Evolutionary conservation across 2,329 filamentous ascomycete genomes (phyloP).

Genomic region (Emydomyces testavorans): DNA sequence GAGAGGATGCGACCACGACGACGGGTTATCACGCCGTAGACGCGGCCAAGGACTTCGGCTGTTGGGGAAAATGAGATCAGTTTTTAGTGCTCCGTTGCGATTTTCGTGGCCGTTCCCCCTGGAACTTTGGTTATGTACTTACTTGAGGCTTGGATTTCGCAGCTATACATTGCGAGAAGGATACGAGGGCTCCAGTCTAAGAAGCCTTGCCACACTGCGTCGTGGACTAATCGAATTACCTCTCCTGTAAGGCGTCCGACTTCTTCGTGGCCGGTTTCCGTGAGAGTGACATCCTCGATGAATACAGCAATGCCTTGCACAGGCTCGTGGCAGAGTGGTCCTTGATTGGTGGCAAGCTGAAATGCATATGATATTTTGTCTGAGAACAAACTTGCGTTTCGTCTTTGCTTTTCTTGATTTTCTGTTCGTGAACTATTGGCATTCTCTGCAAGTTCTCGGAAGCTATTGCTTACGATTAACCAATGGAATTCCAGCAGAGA

Average conservation of each 20-base stretch:
- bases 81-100: background rate
- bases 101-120: background rate
- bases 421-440: background rate
- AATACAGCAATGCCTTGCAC: conserved; percentile 88
- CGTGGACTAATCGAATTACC: conserved; percentile 77
- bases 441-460: background rate
- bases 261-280: conserved; percentile 44
- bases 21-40: conserved; percentile 95
- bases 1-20: conserved; percentile 79
- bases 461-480: conserved; percentile 4
- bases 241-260: conserved; percentile 80
- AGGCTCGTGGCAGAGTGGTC: conserved; percentile 83
- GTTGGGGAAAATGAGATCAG: conserved; percentile 18
- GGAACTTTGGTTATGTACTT: conserved; percentile 26
- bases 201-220: conserved; percentile 73
- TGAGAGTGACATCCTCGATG: conserved; percentile 64
- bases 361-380: conserved; percentile 92
- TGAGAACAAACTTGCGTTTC: conserved; percentile 53
- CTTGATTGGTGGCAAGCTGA: conserved; percentile 79
- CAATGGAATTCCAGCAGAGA: background rate
- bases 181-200: conserved; percentile 94
- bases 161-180: conserved; percentile 93
- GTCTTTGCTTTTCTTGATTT: conserved; percentile 17
- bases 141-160: conserved; percentile 92
- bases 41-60: conserved; percentile 85